Conservation (phyloP, 805 yeast species). For the Wickerhamomyces subpelliculosus region DNA sequence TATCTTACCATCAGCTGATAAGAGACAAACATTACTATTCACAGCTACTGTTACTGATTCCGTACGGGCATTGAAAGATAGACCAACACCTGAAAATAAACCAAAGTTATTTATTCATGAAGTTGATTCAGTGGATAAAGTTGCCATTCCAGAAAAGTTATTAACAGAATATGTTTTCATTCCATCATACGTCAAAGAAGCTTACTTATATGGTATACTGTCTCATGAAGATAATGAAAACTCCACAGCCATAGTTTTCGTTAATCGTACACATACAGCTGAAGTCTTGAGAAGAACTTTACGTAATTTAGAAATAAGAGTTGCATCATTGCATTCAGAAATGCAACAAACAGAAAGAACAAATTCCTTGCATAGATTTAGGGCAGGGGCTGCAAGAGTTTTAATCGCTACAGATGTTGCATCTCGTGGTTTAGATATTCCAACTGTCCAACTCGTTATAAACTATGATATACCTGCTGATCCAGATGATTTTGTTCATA, state of each 20-base stretch:
- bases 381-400: slow-evolving; percentile 91
- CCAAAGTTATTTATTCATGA: slow-evolving; percentile 62
- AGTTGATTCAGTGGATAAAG: slow-evolving; percentile 62
- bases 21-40: slow-evolving; percentile 83
- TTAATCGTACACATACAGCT: slow-evolving; percentile 84
- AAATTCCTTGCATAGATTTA: slow-evolving; percentile 84
- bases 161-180: slow-evolving; percentile 60
- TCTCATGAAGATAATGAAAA: slow-evolving; percentile 55
- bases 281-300: slow-evolving; percentile 78
- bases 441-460: slow-evolving; percentile 81
- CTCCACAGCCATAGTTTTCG: slow-evolving; percentile 78
- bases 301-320: slow-evolving; percentile 65
- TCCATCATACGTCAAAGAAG: slow-evolving; percentile 87
- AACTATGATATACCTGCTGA: slow-evolving; percentile 94
- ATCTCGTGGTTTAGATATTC: slow-evolving; percentile 95
- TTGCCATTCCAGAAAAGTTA: slow-evolving; percentile 75
- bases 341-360: slow-evolving; percentile 92
- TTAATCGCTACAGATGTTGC: slow-evolving; percentile 96
- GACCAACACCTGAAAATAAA: slow-evolving; percentile 47
- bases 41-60: slow-evolving; percentile 96
- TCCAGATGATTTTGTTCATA: slow-evolving; percentile 91
- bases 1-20: slow-evolving; percentile 60
- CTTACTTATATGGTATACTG: slow-evolving; percentile 68
- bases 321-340: slow-evolving; percentile 88
- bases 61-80: slow-evolving; percentile 71